phyloP scores from a whole-genome alignment of 2,329 filamentous ascomycete species.

The Hymenoscyphus infarciens region DNA sequence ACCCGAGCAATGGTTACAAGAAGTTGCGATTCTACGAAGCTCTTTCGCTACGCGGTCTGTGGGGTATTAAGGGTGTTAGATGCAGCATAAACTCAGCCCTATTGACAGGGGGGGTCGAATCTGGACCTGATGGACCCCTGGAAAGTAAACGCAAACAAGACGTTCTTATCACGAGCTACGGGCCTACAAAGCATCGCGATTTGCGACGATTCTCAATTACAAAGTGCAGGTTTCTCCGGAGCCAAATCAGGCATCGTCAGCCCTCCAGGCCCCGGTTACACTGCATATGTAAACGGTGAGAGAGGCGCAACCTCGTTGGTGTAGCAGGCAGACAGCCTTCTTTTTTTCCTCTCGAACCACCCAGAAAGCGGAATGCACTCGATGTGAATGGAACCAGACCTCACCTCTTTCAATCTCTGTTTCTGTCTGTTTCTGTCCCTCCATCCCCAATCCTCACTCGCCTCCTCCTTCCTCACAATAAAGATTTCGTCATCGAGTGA shows the following conservation, averaged over 20 bases:
- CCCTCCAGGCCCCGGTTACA: background rate
- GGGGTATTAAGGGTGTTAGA: background rate
- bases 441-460: background rate
- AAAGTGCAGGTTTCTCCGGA: background rate
- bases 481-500: background rate
- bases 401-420: background rate
- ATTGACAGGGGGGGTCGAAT: background rate
- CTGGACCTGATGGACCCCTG: background rate
- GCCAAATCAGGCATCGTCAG: background rate
- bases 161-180: background rate
- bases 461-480: background rate
- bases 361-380: no score
- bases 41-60: background rate
- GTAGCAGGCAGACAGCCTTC: background rate
- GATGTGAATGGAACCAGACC: no score
- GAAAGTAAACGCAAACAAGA: background rate
- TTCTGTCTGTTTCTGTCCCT: background rate
- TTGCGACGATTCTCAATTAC: no score
- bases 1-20: background rate
- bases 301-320: background rate
- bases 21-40: background rate
- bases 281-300: background rate
- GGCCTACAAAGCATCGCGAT: background rate
- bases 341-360: background rate
- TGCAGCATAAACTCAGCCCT: background rate